Evolutionary conservation across 495 filamentous ascomycete genomes (phyloP), one percentile per base, ranked within the genome.

Genomic region (Lentithecium fluviatile): DNA sequence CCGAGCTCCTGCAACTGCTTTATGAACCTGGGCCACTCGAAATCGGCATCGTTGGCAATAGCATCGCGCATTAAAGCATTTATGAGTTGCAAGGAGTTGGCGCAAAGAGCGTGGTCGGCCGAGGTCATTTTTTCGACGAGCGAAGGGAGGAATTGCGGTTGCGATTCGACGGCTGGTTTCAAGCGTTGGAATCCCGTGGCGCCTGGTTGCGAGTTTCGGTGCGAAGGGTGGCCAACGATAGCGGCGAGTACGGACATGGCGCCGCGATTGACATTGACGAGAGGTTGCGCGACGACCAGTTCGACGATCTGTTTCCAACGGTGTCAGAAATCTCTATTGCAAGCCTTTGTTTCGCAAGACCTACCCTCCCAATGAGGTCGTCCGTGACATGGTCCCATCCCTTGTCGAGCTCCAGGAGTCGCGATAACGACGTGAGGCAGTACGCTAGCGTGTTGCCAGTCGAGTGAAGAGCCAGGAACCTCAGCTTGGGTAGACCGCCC

Each of bases 181-280:
- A 99, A 75, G 23, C 93, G 94, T 19, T 89, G 83, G 69, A 96
- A 76, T 19, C 61, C 67, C 10, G 55, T 67, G n/a, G 52, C 50
- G 17, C 82, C 83, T 6, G 78, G 79, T 65, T 80, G 75, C 42
- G 70, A 69, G 48, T 71, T 69, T 46, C 74, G 70, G 58, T 73
- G 76, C 52, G 88, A 83, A 25, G 90, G 88, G 73, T 95, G 88
- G 26, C 90, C 88, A 47, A 97, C 95, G 46, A 97, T 85, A 13
- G 90, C 89, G 40, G 95, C 92, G 40, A 97, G 83, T 55, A 97
- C 94, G 21, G 90, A 93, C 90, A 97, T 95, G 60, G 93, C 92
- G 59, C 93, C 94, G 11, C 94, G 85, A 45, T 97, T 84, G 65
- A 97, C 97, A 67, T 99, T 99, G 70, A 97, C 94, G 12, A 99